Base-by-base conservation (phyloP, 2,329 filamentous ascomycete species). In the Colletotrichum nymphaeae region DNA sequence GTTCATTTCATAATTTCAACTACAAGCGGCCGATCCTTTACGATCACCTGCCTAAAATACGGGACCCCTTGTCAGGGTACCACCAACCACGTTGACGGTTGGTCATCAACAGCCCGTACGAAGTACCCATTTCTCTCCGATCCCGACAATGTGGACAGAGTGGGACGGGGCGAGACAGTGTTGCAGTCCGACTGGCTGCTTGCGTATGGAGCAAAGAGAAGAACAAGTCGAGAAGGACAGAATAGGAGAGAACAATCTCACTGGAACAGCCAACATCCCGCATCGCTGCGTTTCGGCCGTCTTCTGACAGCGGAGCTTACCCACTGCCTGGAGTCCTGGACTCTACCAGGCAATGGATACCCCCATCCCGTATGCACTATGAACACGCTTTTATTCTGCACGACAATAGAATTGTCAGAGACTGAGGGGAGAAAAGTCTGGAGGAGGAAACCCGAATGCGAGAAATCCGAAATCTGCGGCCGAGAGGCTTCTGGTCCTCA, bases 131-230 rank as follows among this genome's bases (percentile, higher is more conserved):
- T 59, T 56, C 53, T 73, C 30, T 73, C 66, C 70, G 66, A 65
- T 73, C 66, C 70, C 70, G 70, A 73, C 70, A 16, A 73, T 62
- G 70, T 69, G 70, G 70, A 60, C 55, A 73, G 70, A 65, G 59
- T 73, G 70, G 70, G 55, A 65, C 60, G 67, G 66, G 55, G 55
- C 60, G 24, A 55, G 67, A 49, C n/a, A 26, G 56, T 49, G 24
- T 56, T 65, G 60, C 66, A 73, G 70, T 28, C 70, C 70, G 70
- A 73, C 70, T 70, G 66, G 70, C 32, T 65, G 60, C 30, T 73
- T 35, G n/a, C 63, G 12, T 16, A 60, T 57, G 66, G 59, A 60
- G 58, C 59, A 63, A 24, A 26, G n/a, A 12, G 22, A 37, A 55
- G 58, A 68, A 52, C 62, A 59, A 58, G 49, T 63, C 53, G 63